A percentile compares a stretch with the other conserved stretches of the same genome.
phyloP scores from a whole-genome alignment of 2,329 filamentous ascomycete species.

The Xylariaceae sp. region DNA sequence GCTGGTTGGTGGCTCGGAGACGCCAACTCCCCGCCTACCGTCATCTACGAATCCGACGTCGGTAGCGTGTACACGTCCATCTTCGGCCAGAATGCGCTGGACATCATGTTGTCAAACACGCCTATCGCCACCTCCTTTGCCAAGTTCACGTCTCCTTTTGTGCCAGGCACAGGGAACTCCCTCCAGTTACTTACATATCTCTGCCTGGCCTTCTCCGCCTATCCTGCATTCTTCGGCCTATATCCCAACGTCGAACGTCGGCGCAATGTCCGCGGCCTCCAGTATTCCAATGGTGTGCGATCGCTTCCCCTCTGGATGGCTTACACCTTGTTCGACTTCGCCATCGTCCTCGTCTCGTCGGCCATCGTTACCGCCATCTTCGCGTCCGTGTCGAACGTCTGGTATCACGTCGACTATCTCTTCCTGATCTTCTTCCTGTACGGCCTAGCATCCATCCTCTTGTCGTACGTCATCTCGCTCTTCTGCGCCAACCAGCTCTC shows the following conservation, averaged over 20 bases:
- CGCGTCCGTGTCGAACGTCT: constrained; percentile 56
- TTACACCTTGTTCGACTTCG: constrained; percentile 75
- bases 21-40: constrained; percentile 51
- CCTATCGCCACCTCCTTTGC: constrained; percentile 68
- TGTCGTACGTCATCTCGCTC: constrained; percentile 77
- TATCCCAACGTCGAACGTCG: constrained; percentile 84
- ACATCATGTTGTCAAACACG: constrained; percentile 61
- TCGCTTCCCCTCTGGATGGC: constrained; percentile 79
- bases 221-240: constrained; percentile 80
- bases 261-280: constrained; percentile 71
- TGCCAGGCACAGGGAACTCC: constrained; percentile 62
- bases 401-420: constrained; percentile 75
- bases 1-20: constrained; percentile 77
- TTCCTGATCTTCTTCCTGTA: constrained; percentile 79
- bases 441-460: constrained; percentile 68
- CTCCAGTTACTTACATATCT: constrained; percentile 80
- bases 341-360: constrained; percentile 62
- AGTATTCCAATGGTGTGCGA: constrained; percentile 88
- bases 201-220: constrained; percentile 69
- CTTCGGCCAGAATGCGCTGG: constrained; percentile 58
- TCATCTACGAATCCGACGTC: constrained; percentile 65
- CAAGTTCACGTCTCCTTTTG: constrained; percentile 69
- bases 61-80: constrained; percentile 51
- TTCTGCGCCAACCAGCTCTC: constrained; percentile 74
- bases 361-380: constrained; percentile 66